Evolutionary conservation across 2,329 filamentous ascomycete species (phyloP), one percentile per base, ranked within the genome.

Genomic region (Penicillium sp.): DNA sequence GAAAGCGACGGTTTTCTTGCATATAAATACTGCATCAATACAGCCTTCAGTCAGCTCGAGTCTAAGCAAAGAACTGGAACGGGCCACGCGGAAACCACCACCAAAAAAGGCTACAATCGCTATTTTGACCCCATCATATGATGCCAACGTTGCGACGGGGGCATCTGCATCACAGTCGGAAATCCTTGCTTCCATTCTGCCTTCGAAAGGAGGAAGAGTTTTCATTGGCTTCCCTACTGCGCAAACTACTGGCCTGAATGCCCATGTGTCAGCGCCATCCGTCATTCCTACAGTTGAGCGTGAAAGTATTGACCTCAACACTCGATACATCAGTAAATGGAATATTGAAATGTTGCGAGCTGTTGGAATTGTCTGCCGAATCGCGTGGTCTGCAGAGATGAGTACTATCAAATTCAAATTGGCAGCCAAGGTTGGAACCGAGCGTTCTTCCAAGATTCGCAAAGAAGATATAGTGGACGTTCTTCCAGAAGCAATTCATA

Each of bases 141-240:
- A 96, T 65, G 91, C 94, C 66, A 82, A 85, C 1, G 78, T 86
- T 51, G 85, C 87, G 2, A 88, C 89, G 0, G 80, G 87, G 55
- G 81, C 79, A 15, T 83, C 81, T 2, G 64, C 68, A 22, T 66
- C 67, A 6, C 64, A 70, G 22, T 72, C 72, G 26, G 90, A 96
- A 68, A 86, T 99, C 7, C 97, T 99, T 72, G 85, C 89, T 1
- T 94, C 92, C 1, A 92, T 99, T 1, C 76, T 97, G 5, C 94
- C 94, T 2, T 91, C 85, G 54, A 95, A 92, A 72, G 89, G 90
- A 64, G 94, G 94, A 6, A 87, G 90, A 51, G 89, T 99, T 52
- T 99, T 97, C 68, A 99, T 99, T 67, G 94, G 94, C 0, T 99
- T 99, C 69, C 93, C 94, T 3, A 99, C 94, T 1, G 92, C 93